These are phyloP conservation scores for Mycena sanguinolenta DNA, from an alignment of 768 basidiomycete genomes.

Conservation along the genomic window DNA sequence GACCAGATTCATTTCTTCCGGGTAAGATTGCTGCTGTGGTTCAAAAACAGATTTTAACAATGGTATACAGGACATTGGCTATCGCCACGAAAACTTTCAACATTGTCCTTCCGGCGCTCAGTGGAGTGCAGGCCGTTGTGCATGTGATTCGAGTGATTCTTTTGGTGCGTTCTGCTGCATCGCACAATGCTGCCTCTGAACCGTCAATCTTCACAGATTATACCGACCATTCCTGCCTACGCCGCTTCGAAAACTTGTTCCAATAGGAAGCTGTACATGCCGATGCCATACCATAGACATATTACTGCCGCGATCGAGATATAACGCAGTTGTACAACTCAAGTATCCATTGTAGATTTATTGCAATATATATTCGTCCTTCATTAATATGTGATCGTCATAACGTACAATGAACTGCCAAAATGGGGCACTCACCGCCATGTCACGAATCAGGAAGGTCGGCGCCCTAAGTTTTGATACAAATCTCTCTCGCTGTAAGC, in stretches of 20 bases:
- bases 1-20: constrained; percentile 69
- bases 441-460: background rate
- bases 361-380: background rate
- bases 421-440: constrained; percentile 20
- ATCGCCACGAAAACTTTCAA: constrained; percentile 84
- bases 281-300: background rate
- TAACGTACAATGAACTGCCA: background rate
- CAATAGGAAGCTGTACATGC: constrained; percentile 23
- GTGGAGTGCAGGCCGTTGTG: constrained; percentile 74
- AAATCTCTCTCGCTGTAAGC: background rate
- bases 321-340: constrained; percentile 13
- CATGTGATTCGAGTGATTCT: constrained; percentile 77
- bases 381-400: background rate
- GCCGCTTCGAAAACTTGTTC: constrained; percentile 55
- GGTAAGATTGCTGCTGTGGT: background rate
- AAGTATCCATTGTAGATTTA: constrained; percentile 19
- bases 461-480: background rate
- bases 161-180: constrained; percentile 66
- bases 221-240: constrained; percentile 55
- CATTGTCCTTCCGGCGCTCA: constrained; percentile 74
- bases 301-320: no score
- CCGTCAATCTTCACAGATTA: constrained; percentile 49
- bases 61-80: constrained; percentile 81
- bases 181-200: background rate
- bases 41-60: background rate